These are phyloP conservation scores for Pichia sp. DNA, from an alignment of 1,139 yeast species.

Conservation along the genomic window DNA sequence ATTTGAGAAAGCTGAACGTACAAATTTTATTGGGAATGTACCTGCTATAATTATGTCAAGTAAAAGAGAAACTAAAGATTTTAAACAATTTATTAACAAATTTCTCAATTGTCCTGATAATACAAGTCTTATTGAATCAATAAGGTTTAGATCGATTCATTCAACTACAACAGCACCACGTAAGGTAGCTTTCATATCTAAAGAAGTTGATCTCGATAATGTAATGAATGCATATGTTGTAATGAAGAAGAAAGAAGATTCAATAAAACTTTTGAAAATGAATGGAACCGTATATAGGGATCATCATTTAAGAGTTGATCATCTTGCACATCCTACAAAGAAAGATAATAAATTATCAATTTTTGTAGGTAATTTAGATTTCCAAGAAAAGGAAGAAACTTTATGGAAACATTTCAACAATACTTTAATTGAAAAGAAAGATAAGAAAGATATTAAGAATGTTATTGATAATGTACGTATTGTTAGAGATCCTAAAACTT, in stretches of 20 bases:
- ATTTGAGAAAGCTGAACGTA: constrained; percentile 77
- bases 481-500: constrained; percentile 86
- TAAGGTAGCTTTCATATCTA: constrained; percentile 82
- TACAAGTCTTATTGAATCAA: constrained; percentile 42
- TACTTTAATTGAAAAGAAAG: constrained; percentile 21
- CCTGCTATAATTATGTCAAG: constrained; percentile 57
- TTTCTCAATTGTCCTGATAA: constrained; percentile 20
- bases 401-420: constrained; percentile 74
- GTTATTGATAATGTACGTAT: constrained; percentile 71
- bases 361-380: constrained; percentile 91
- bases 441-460: constrained; percentile 42
- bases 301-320: constrained; percentile 84
- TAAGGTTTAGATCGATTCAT: constrained; percentile 88
- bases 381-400: constrained; percentile 85
- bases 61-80: constrained; percentile 52
- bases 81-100: constrained; percentile 53
- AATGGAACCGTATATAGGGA: constrained; percentile 66
- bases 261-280: constrained; percentile 44
- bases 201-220: constrained; percentile 68
- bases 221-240: constrained; percentile 87
- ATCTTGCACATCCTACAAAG: constrained; percentile 81
- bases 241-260: constrained; percentile 43
- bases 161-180: constrained; percentile 85
- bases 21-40: constrained; percentile 86
- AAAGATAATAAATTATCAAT: constrained; percentile 80